Evolutionary conservation across 148 eudicot genomes (phyloP).

Genomic region (Polygonum aviculare): DNA sequence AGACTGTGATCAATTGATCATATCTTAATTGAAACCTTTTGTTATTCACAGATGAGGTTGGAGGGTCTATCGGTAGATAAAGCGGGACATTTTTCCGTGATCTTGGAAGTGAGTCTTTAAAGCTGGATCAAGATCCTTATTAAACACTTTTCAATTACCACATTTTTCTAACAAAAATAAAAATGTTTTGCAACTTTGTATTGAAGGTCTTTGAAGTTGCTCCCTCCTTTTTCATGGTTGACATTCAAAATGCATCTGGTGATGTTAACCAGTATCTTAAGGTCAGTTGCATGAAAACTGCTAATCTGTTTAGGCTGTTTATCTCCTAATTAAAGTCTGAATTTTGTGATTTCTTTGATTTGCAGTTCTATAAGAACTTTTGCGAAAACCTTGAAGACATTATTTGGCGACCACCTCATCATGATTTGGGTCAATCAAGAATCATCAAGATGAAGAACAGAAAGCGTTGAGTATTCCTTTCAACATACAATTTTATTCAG

Average conservation of each 20-base stretch:
- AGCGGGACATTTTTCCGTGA: conserved; percentile 67
- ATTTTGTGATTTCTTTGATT: background rate
- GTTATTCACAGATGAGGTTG: conserved; percentile 66
- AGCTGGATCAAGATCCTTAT: background rate
- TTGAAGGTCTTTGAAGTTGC: conserved; percentile 76
- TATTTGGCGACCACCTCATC: conserved; percentile 71
- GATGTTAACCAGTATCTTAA: conserved; percentile 70
- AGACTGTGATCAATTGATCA: background rate
- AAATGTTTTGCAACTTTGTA: background rate
- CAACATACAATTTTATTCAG: background rate
- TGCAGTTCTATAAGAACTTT: conserved; percentile 80
- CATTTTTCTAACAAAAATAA: background rate
- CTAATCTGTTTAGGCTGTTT: background rate
- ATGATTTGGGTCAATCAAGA: conserved; percentile 47
- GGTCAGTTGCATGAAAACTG: conserved; percentile 27
- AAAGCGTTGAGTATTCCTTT: conserved; percentile 20
- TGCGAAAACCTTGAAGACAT: conserved; percentile 88
- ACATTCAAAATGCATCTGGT: conserved; percentile 77
- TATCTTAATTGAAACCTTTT: background rate
- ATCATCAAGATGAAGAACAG: conserved; percentile 52
- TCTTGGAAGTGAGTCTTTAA: conserved; percentile 55
- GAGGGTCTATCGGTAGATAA: conserved; percentile 81
- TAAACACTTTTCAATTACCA: background rate
- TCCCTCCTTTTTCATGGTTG: conserved; percentile 79
- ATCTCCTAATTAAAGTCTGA: background rate